Evolutionary conservation across 768 basidiomycete genomes (phyloP).

Genomic region (Boletus insuetus): DNA sequence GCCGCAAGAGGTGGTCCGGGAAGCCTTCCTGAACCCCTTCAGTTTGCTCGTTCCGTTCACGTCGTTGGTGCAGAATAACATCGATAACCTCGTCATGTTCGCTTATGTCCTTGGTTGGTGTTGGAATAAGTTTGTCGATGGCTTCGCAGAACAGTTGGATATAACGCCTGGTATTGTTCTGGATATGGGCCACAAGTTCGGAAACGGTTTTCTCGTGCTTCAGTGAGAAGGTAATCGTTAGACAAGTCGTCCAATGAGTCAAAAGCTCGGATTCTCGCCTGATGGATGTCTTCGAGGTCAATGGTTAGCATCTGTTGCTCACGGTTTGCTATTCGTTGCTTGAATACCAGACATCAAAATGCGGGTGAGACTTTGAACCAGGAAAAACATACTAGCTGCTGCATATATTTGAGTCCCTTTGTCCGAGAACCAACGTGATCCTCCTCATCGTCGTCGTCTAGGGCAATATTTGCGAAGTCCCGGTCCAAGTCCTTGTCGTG

Average conservation of each 20-base stretch:
- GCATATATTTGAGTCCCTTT: conserved; percentile 71
- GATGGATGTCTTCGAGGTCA: conserved; percentile 83
- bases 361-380: conserved; percentile 15
- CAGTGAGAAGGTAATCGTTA: conserved; percentile 5
- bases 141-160: conserved; percentile 85
- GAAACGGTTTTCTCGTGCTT: conserved; percentile 68
- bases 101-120: conserved; percentile 85
- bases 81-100: conserved; percentile 95
- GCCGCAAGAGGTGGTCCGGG: conserved; percentile 85
- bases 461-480: conserved; percentile 68
- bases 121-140: conserved; percentile 86
- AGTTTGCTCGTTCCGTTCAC: conserved; percentile 81
- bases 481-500: conserved; percentile 63
- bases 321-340: conserved; percentile 94
- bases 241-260: background rate
- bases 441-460: conserved; percentile 49
- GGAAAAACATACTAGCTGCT: conserved; percentile 64
- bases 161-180: conserved; percentile 86
- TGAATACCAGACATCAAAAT: conserved; percentile 15
- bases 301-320: conserved; percentile 87
- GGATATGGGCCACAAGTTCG: conserved; percentile 79
- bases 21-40: conserved; percentile 77
- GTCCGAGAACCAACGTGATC: conserved; percentile 32
- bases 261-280: conserved; percentile 42
- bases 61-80: conserved; percentile 90